These are phyloP conservation scores for Vachellia collinsii DNA, from an alignment of 306 rosid genomes.

Conservation along the genomic window DNA sequence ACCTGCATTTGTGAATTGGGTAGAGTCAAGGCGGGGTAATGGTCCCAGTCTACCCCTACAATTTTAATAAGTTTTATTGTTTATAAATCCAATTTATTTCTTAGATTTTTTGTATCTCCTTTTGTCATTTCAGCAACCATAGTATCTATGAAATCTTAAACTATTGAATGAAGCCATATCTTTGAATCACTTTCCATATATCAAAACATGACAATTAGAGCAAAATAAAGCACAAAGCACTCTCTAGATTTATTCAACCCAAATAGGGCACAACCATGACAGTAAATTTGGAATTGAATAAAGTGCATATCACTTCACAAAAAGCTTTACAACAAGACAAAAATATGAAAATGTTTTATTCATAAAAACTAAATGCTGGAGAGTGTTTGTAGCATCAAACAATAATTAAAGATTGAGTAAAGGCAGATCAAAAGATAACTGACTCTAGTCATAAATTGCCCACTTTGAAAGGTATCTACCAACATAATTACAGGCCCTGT, in stretches of 20 bases:
- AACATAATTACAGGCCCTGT: constrained; percentile 1
- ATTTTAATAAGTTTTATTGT: not conserved
- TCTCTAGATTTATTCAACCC: not conserved
- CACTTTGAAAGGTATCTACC: constrained; percentile 26
- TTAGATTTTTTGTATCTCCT: not conserved
- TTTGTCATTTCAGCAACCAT: not conserved
- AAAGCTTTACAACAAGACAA: not conserved
- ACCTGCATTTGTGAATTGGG: not conserved
- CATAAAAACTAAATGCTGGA: constrained; percentile 11
- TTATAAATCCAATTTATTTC: not conserved
- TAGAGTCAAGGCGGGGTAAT: not conserved
- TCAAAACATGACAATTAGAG: not conserved
- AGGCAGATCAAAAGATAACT: constrained; percentile 19
- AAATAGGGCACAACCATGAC: not conserved
- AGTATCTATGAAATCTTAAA: not conserved
- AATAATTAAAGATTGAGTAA: not conserved
- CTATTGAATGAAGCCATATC: not conserved
- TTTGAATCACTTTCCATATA: not conserved
- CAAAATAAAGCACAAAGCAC: not conserved
- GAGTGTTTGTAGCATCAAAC: not conserved
- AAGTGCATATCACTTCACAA: not conserved
- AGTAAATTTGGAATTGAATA: not conserved
- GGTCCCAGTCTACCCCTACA: not conserved
- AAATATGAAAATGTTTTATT: not conserved
- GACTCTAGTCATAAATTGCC: constrained; percentile 37